These are phyloP conservation scores for Fusarium nisikadoi DNA, from an alignment of 2,329 filamentous ascomycete species.

Conservation along the genomic window DNA sequence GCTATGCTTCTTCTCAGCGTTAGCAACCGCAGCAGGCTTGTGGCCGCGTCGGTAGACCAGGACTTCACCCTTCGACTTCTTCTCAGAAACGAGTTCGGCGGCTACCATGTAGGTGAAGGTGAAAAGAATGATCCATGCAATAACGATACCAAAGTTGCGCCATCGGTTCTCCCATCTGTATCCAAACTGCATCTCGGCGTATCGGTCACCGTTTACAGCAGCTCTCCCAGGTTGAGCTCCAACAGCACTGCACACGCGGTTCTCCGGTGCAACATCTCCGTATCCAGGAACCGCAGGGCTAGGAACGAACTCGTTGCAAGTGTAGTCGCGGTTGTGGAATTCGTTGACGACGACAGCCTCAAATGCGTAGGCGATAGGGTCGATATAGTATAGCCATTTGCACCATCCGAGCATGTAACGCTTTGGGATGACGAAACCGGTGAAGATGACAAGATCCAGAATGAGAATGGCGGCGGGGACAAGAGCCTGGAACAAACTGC, in stretches of 20 bases:
- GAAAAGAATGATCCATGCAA: constrained; percentile 73
- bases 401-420: constrained; percentile 83
- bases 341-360: constrained; percentile 87
- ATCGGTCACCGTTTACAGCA: constrained; percentile 59
- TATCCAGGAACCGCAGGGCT: constrained; percentile 43
- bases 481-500: constrained; percentile 45
- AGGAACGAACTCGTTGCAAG: constrained; percentile 60
- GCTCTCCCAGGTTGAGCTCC: constrained; percentile 58
- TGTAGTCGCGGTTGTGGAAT: constrained; percentile 73
- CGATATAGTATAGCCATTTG: constrained; percentile 83
- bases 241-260: constrained; percentile 58
- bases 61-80: constrained; percentile 81
- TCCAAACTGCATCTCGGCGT: constrained; percentile 55
- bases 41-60: constrained; percentile 79
- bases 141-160: constrained; percentile 77
- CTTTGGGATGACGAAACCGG: constrained; percentile 74
- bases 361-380: constrained; percentile 83
- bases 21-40: constrained; percentile 65
- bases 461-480: constrained; percentile 46
- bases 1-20: constrained; percentile 70
- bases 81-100: constrained; percentile 72
- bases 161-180: constrained; percentile 71
- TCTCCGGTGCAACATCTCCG: constrained; percentile 21
- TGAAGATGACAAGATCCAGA: constrained; percentile 68
- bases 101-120: constrained; percentile 69